Evolutionary conservation across 2,329 filamentous ascomycete genomes (phyloP).

Genomic region (Sporothrix variecibatus): DNA sequence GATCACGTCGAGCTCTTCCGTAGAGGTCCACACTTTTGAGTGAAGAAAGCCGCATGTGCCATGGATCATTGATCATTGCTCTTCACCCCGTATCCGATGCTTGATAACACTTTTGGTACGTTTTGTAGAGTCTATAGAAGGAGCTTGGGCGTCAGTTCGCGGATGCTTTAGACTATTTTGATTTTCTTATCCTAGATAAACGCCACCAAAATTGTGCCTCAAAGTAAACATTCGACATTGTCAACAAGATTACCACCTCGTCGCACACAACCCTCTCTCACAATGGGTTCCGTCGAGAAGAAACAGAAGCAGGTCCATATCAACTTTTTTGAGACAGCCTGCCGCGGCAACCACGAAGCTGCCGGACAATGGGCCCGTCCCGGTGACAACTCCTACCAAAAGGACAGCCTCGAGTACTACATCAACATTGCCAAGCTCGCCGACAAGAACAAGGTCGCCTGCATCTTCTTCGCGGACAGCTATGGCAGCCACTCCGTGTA

Average conservation of each 20-base stretch:
- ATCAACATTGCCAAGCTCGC: conserved; percentile 24
- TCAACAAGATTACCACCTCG: not conserved
- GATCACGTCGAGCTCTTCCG: not conserved
- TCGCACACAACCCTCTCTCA: not conserved
- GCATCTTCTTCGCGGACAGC: conserved; percentile 27
- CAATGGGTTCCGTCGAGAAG: conserved; percentile 12
- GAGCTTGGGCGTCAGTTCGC: not conserved
- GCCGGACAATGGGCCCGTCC: conserved; percentile 23
- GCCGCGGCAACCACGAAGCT: conserved; percentile 13
- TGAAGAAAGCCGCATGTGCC: not conserved
- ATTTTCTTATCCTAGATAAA: not conserved
- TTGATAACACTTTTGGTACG: not conserved
- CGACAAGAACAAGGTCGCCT: conserved; percentile 21
- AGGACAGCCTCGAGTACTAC: conserved; percentile 25
- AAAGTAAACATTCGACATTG: not conserved
- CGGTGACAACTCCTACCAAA: conserved; percentile 20
- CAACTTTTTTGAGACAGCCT: conserved; percentile 23
- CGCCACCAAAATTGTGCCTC: not conserved
- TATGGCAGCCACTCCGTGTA: conserved; percentile 22
- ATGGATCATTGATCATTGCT: not conserved
- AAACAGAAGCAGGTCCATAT: conserved; percentile 33
- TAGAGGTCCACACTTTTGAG: not conserved
- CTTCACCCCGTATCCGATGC: not conserved
- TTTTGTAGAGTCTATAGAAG: not conserved
- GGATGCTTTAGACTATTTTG: not conserved